Evolutionary conservation across 805 yeast species (phyloP).

Genomic region (Yamadazyma olivae): DNA sequence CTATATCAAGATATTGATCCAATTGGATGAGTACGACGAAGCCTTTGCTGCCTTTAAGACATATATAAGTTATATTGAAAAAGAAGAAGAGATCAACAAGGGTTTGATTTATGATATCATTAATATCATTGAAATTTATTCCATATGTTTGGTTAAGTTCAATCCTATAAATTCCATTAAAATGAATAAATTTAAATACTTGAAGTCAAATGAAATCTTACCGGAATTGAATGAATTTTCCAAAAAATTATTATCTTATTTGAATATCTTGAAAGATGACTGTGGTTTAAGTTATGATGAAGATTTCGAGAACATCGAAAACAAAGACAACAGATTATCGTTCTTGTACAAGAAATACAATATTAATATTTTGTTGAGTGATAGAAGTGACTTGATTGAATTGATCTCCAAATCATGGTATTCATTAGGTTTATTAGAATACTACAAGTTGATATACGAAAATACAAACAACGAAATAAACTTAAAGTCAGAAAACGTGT

Average conservation of each 20-base stretch:
- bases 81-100: constrained; percentile 28
- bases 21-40: constrained; percentile 37
- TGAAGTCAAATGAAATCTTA: constrained; percentile 19
- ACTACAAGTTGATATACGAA: constrained; percentile 24
- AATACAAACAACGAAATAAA: constrained; percentile 20
- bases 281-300: constrained; percentile 30
- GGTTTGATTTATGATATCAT: constrained; percentile 30
- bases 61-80: constrained; percentile 28
- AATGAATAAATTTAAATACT: constrained; percentile 23
- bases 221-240: constrained; percentile 16
- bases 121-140: constrained; percentile 28
- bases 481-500: constrained; percentile 13
- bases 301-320: constrained; percentile 5
- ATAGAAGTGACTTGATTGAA: constrained; percentile 23
- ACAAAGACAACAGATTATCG: constrained; percentile 19
- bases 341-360: constrained; percentile 36
- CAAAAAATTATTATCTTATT: constrained; percentile 20
- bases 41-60: constrained; percentile 42
- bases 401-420: constrained; percentile 36
- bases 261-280: constrained; percentile 18
- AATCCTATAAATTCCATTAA: constrained; percentile 33
- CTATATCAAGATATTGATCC: constrained; percentile 29
- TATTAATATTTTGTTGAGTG: constrained; percentile 25
- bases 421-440: constrained; percentile 29
- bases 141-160: constrained; percentile 30